phyloP scores from a whole-genome alignment of 768 basidiomycete species.

The Lactarius deliciosus region DNA sequence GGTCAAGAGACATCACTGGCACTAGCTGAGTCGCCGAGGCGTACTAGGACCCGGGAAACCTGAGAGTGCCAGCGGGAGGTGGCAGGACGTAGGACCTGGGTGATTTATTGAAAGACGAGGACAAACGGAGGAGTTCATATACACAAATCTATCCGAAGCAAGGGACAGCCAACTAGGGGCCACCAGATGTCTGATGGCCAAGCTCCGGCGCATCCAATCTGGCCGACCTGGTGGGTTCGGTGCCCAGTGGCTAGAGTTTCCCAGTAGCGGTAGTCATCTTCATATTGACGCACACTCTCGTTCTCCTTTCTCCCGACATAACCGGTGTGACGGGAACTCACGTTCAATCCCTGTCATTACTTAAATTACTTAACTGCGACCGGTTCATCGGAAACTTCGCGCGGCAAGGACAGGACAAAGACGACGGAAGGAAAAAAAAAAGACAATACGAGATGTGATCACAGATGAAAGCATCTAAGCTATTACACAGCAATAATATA shows the following conservation, averaged over 20 bases:
- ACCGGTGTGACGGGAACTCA: constrained; percentile 24
- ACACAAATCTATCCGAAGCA: constrained; percentile 25
- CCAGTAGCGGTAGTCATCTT: constrained; percentile 13
- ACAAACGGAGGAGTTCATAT: constrained; percentile 21
- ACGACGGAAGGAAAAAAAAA: constrained; percentile 15
- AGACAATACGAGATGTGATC: constrained; percentile 26
- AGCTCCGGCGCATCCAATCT: constrained; percentile 18
- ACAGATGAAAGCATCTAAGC: constrained; percentile 31
- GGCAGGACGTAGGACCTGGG: constrained; percentile 19
- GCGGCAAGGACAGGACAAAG: constrained; percentile 13
- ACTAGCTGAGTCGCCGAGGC: constrained; percentile 12
- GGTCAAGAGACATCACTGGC: constrained; percentile 16
- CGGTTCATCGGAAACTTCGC: constrained; percentile 11
- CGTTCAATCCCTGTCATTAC: constrained; percentile 22
- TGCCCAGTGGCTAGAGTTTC: constrained; percentile 12
- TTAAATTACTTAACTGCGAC: constrained; percentile 23
- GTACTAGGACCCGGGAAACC: constrained; percentile 7
- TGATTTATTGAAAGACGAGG: constrained; percentile 8
- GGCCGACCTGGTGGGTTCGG: constrained; percentile 20
- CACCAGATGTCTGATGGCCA: constrained; percentile 26
- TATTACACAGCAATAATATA: constrained; percentile 47
- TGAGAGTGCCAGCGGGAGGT: constrained; percentile 18
- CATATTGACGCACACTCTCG: constrained; percentile 13
- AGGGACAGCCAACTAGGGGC: constrained; percentile 13
- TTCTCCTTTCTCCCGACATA: constrained; percentile 17